Conservation (phyloP, 768 basidiomycete species). For the Pleurotus djamor region DNA sequence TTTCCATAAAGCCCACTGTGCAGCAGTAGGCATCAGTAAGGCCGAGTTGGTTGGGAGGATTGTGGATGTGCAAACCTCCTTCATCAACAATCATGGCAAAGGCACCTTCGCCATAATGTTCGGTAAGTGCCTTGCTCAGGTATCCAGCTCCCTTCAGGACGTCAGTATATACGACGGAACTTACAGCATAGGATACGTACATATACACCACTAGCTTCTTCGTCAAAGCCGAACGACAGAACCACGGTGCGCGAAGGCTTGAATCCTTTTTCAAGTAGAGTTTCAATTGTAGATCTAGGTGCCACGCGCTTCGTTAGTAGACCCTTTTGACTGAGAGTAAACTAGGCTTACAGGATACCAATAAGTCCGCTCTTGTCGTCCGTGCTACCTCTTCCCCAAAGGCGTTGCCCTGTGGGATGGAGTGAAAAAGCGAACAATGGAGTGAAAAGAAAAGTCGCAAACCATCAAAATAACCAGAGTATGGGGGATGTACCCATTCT, state of each 20-base stretch:
- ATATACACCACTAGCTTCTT: slow-evolving; percentile 57
- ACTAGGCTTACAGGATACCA: slow-evolving; percentile 49
- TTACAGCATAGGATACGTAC: slow-evolving; percentile 21
- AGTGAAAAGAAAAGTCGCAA: slow-evolving; percentile 9
- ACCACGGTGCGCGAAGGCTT: slow-evolving; percentile 62
- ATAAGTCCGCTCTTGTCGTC: slow-evolving; percentile 81
- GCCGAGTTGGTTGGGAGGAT: background rate
- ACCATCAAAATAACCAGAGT: slow-evolving; percentile 58
- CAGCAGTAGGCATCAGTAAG: background rate
- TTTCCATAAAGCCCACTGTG: slow-evolving; percentile 40
- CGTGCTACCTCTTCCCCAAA: slow-evolving; percentile 76
- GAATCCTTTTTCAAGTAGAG: slow-evolving; percentile 60
- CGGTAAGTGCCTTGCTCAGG: slow-evolving; percentile 45
- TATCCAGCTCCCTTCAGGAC: slow-evolving; percentile 50
- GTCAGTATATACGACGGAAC: background rate
- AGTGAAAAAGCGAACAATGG: background rate
- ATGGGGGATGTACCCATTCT: slow-evolving; percentile 57
- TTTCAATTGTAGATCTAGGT: slow-evolving; percentile 54
- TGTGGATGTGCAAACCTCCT: slow-evolving; percentile 52
- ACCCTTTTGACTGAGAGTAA: background rate
- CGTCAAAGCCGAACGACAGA: slow-evolving; percentile 73
- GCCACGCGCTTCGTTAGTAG: background rate
- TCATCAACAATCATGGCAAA: slow-evolving; percentile 87
- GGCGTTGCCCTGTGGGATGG: slow-evolving; percentile 35
- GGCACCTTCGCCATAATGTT: slow-evolving; percentile 66